Evolutionary conservation across 495 filamentous ascomycete species (phyloP).

Genomic region (Aspergillus sclerotioniger): DNA sequence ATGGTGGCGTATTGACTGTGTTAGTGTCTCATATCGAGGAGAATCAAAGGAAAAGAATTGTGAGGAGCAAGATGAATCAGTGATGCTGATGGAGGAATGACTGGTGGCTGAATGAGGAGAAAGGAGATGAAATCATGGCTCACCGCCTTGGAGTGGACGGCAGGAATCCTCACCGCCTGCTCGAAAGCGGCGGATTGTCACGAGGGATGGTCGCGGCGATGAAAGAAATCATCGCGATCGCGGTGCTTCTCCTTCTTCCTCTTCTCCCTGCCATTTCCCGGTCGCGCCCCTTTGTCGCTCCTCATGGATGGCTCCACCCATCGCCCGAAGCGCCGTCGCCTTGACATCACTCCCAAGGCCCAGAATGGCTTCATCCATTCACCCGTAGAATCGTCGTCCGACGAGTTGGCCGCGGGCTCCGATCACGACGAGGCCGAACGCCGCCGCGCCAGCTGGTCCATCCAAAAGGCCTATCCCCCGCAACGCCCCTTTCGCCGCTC

Average conservation of each 20-base stretch:
- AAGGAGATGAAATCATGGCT: conserved; percentile 1
- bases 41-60: background rate
- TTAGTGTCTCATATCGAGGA: background rate
- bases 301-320: conserved; percentile 34
- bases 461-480: conserved; percentile 35
- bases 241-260: conserved; percentile 1
- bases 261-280: conserved; percentile 4
- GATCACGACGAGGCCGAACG: conserved; percentile 43
- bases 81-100: background rate
- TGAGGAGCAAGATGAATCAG: too few relatives aligned
- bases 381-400: conserved; percentile 49
- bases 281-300: conserved; percentile 10
- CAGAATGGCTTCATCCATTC: conserved; percentile 25
- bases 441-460: conserved; percentile 39
- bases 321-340: conserved; percentile 56
- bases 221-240: conserved; percentile 2
- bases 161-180: conserved; percentile 12
- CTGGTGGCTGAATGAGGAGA: background rate
- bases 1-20: background rate
- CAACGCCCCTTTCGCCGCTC: conserved; percentile 35
- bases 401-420: conserved; percentile 49
- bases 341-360: conserved; percentile 30
- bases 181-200: conserved; percentile 2
- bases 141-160: background rate
- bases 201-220: background rate